Evolutionary conservation across 768 basidiomycete species (phyloP), one percentile per base, ranked within the genome.

Genomic region (Phylloporus arenicola): DNA sequence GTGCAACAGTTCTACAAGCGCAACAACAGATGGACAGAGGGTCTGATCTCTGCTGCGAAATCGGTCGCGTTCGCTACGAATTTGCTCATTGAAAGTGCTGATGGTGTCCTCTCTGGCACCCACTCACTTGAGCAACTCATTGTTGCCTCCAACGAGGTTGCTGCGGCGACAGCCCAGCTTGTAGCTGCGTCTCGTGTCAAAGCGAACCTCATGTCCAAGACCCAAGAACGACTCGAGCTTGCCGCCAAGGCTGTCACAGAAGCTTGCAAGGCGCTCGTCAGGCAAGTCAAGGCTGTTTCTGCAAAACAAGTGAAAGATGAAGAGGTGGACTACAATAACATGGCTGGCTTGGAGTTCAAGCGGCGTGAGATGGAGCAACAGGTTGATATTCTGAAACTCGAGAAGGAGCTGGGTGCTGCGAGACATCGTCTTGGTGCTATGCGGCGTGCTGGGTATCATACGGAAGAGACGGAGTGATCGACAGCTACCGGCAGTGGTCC

Each of bases 11-110:
- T 99, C 79, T 99, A 98, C 80, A 99, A 99, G 75, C 86, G 91
- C 53, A 97, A 99, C 82, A 98, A 98, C 70, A 81, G 96, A 53
- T 99, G 96, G 96, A 99, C 96, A 39, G 96, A 99, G 68, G 96
- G 96, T 57, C 84, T 99, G 58, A 93, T 98, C 60, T 95, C 92
- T 31, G 96, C 96, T 31, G 96, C 96, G 17, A 97, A 96, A 69
- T 81, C 96, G 9, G 96, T 99, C 48, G 96, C 96, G 3, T 96
- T 94, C 60, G 93, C 96, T 10, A 98, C 96, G 30, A 89, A 82
- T 57, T 72, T 97, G 51, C 82, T 99, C 53, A 99, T 99, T 67
- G 95, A 99, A 69, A 89, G 87, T 56, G 96, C 96, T 16, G 96
- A 99, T 67, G 96, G 96, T 52, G 95, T 99, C 39, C 78, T 98